phyloP scores from a whole-genome alignment of 2,329 filamentous ascomycete species.

The Penicillium sclerotiorum region DNA sequence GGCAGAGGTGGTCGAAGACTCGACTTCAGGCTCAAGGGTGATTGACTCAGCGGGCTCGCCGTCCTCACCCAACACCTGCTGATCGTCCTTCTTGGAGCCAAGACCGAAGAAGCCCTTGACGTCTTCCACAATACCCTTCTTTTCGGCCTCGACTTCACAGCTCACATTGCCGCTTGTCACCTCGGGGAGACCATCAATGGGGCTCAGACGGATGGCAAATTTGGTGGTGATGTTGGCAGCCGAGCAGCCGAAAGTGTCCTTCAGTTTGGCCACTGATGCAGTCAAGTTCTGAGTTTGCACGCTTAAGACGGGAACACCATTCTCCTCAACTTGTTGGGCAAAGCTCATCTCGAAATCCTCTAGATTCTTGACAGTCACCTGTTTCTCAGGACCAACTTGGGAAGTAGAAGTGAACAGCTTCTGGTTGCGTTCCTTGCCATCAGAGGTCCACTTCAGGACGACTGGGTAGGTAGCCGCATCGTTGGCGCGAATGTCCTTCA shows the following conservation, averaged over 20 bases:
- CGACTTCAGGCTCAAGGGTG: slow-evolving; percentile 48
- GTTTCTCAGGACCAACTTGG: slow-evolving; percentile 75
- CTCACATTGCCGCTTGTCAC: slow-evolving; percentile 75
- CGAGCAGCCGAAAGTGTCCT: slow-evolving; percentile 76
- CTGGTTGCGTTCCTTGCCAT: slow-evolving; percentile 73
- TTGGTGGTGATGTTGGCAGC: slow-evolving; percentile 78
- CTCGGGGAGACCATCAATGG: slow-evolving; percentile 77
- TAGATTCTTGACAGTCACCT: slow-evolving; percentile 78
- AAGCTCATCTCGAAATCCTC: slow-evolving; percentile 81
- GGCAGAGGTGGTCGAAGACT: slow-evolving; percentile 48
- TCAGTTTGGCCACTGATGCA: slow-evolving; percentile 74
- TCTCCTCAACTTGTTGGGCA: slow-evolving; percentile 65
- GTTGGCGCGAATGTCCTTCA: slow-evolving; percentile 90
- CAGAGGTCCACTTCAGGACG: slow-evolving; percentile 73
- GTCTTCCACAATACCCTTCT: slow-evolving; percentile 85
- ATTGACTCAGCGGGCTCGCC: slow-evolving; percentile 55
- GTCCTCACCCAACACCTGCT: slow-evolving; percentile 68
- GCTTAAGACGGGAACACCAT: slow-evolving; percentile 64
- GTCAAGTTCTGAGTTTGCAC: slow-evolving; percentile 85
- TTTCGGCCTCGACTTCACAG: slow-evolving; percentile 77
- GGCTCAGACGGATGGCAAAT: slow-evolving; percentile 72
- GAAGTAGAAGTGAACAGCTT: slow-evolving; percentile 81
- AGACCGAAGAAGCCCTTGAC: slow-evolving; percentile 97
- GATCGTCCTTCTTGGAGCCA: slow-evolving; percentile 85
- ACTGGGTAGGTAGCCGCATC: slow-evolving; percentile 76